A percentile compares a stretch with the other conserved stretches of the same genome.
Conservation (phyloP, 495 filamentous ascomycete species). For the Cercophora sp. region DNA sequence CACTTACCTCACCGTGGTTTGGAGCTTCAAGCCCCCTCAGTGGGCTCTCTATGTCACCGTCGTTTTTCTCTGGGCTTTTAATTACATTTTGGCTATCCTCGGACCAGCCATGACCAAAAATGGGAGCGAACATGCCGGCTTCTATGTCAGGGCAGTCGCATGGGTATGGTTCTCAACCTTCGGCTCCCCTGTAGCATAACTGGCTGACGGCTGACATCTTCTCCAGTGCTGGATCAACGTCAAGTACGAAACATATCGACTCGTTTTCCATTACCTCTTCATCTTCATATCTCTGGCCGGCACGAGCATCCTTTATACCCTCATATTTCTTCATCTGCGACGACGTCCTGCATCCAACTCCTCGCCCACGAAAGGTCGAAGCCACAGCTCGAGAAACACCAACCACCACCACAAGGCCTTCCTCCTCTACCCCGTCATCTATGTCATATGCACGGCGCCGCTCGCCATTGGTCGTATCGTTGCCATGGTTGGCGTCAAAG, state of each 20-base stretch:
- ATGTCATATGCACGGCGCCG: constrained; percentile 66
- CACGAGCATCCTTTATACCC: constrained; percentile 59
- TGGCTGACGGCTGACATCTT: too few relatives aligned
- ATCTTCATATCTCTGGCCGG: constrained; percentile 68
- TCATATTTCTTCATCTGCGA: constrained; percentile 60
- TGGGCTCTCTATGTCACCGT: constrained; percentile 49
- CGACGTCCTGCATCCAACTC: constrained; percentile 13
- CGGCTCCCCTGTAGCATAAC: too few relatives aligned
- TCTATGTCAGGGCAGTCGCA: constrained; percentile 57
- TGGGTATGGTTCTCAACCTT: constrained; percentile 50
- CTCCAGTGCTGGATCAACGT: constrained; percentile 67
- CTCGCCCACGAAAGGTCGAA: not conserved
- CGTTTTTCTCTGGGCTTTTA: constrained; percentile 54
- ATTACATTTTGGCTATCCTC: constrained; percentile 53
- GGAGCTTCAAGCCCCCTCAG: constrained; percentile 53
- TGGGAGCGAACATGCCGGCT: constrained; percentile 44
- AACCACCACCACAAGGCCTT: constrained; percentile 58
- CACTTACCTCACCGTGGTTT: constrained; percentile 62
- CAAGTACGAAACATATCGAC: constrained; percentile 55
- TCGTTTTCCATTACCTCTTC: constrained; percentile 75
- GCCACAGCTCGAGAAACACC: not conserved
- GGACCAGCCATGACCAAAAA: constrained; percentile 48
- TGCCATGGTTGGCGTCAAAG: constrained; percentile 52
- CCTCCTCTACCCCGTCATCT: constrained; percentile 71
- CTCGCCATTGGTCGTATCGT: constrained; percentile 67